Evolutionary conservation across 176 grass and related monocot genomes (phyloP), one percentile per base, ranked within the genome.

Genomic region (Ananas comosus): DNA sequence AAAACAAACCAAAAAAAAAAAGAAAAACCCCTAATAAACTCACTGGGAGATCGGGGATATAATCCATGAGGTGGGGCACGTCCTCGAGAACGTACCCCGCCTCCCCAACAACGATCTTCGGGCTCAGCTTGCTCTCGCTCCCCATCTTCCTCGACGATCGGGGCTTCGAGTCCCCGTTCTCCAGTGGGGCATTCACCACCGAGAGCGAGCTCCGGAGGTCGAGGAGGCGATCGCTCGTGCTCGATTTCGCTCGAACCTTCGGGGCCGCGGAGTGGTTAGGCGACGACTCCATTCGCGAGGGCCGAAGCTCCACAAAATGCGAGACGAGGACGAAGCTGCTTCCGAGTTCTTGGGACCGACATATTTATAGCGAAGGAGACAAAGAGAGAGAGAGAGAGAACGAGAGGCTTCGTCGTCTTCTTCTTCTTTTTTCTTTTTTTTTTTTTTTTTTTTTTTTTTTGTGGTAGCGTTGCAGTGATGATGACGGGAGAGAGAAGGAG

Each of bases 1-100:
- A 5, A 42, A 42, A 42, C 0, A 42, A 42, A 42, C 18, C 67
- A 22, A 21, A 11, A 0, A 29, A 72, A 19, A 21, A 52, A 53
- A 2, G n/a, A 23, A 23, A 23, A 23, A 23, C 22, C 24, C 29
- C 33, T 42, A 16, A 18, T 17, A 14, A 73, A 89, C 93, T 81
- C 79, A 97, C 93, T 63, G 83, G 73, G 76, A 92, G 84, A 79
- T 92, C 11, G 71, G 84, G 82, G 16, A 92, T 14, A 72, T 85
- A 97, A 72, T 97, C 93, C 13, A 79, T 74, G 86, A 97, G 81
- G 74, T 97, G 93, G 21, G 93, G 93, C 22, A 97, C 93, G 68
- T 97, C 93, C 74, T 97, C 93, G 71, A 97, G 85, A 66, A 92
- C 86, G 78, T 90, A 97, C 8, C 89, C 93, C 2, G 50, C 83